These are phyloP conservation scores for Flaveria sonorensis DNA, from an alignment of 129 eudicot genomes.

Conservation along the genomic window DNA sequence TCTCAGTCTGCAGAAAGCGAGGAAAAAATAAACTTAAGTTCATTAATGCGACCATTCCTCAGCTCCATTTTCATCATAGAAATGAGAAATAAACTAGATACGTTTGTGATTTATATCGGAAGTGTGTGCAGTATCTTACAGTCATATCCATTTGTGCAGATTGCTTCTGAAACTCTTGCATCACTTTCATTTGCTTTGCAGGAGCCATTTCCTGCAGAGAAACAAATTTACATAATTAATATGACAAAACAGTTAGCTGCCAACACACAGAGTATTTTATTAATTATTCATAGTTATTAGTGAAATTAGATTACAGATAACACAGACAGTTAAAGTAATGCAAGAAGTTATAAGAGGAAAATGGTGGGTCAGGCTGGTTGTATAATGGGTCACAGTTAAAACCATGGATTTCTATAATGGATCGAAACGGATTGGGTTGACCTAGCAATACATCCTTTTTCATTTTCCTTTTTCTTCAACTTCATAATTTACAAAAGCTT, in stretches of 20 bases:
- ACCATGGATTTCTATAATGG: background rate
- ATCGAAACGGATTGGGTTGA: constrained; percentile 3
- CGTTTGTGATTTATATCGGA: background rate
- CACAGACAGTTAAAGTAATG: background rate
- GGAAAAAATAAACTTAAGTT: constrained; percentile 2
- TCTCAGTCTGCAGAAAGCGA: constrained; percentile 69
- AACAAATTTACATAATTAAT: constrained; percentile 6
- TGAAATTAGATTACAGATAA: constrained; percentile 14
- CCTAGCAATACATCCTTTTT: background rate
- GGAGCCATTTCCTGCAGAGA: constrained; percentile 96
- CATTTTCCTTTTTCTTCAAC: background rate
- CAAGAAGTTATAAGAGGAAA: background rate
- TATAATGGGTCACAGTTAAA: background rate
- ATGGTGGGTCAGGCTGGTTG: background rate
- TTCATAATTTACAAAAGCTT: background rate
- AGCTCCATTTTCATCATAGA: background rate
- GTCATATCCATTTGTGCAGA: constrained; percentile 99
- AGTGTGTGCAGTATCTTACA: constrained; percentile 55
- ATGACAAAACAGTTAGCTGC: constrained; percentile 8
- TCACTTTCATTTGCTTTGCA: constrained; percentile 81
- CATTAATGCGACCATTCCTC: background rate
- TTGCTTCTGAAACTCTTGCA: constrained; percentile 91
- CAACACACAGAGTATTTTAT: background rate
- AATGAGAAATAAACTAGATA: background rate
- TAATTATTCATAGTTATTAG: constrained; percentile 9